Base-by-base conservation (phyloP, 345 rosid genomes). In the Citrus hindsii region DNA sequence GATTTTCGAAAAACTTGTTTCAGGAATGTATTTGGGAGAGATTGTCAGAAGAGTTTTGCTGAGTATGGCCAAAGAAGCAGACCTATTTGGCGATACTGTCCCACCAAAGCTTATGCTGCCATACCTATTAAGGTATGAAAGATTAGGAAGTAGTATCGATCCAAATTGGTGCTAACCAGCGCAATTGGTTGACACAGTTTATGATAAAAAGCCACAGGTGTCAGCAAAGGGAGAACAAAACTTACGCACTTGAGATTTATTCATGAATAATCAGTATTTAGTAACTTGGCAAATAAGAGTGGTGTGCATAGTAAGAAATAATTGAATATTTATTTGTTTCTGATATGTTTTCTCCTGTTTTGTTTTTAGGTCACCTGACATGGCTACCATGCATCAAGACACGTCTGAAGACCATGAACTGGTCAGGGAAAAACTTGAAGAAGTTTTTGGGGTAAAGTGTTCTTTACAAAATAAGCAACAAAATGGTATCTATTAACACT, bases 301-400 rank as follows among this genome's bases (percentile, higher is more conserved):
- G 40, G 42, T 2, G 30, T 30, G 74, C 61, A 48, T 5, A 7
- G 67, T 28, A 27, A 7, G 21, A 56, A 35, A 2, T 14, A 9
- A 21, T 10, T 9, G 32, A 7, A 7, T 60, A 19, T 33, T 64
- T 64, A 48, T 22, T 9, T 35, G 13, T 35, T 28, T 73, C 56
- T 69, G 24, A 58, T n/a, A 28, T 59, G 21, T 3, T 60, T 79
- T 67, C 51, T 18, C 64, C 6, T 68, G 3, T 58, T 58, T 4
- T 71, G 3, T 7, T 4, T 5, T 14, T 22, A 91, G 92, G 71
- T 80, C 91, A 16, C 89, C 88, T 6, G 89, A 91, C 65, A 88
- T 91, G 91, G 89, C 94, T 76, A 90, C 90, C 2, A 91, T 91
- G 94, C 92, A 89, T 81, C 94, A 91, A 82, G 92, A 89, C 82